Evolutionary conservation across 208 protist species (phyloP).

Genomic region (Trypanosoma rangeli): DNA sequence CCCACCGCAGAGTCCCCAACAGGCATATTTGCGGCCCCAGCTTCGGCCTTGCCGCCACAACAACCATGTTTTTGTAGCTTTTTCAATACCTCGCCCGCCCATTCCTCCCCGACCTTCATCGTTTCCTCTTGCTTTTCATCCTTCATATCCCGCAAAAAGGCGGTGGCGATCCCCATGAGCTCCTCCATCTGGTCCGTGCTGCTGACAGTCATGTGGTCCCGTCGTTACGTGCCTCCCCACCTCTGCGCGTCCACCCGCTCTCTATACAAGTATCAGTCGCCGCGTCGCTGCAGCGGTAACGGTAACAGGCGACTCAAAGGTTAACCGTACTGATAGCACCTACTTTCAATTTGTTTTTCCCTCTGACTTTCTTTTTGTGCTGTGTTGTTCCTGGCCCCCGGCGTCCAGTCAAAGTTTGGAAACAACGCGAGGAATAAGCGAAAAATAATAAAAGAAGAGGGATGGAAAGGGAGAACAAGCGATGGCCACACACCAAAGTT

Average conservation of each 20-base stretch:
- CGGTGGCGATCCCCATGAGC: not conserved
- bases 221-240: not conserved
- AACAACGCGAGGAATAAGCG: not conserved
- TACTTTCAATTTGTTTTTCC: not conserved
- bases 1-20: not conserved
- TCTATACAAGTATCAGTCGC: not conserved
- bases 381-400: not conserved
- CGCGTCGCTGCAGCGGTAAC: not conserved
- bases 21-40: not conserved
- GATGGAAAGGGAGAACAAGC: constrained; percentile 12
- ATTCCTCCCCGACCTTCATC: not conserved
- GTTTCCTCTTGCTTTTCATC: not conserved
- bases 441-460: constrained; percentile 12
- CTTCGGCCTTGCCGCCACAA: not conserved
- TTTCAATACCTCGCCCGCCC: not conserved
- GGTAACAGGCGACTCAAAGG: not conserved
- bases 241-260: not conserved
- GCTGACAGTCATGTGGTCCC: not conserved
- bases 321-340: not conserved
- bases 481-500: not conserved
- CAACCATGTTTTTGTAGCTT: not conserved
- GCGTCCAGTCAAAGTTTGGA: not conserved
- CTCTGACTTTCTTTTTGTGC: not conserved
- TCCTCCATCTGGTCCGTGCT: not conserved
- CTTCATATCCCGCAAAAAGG: not conserved